Percentiles rank a stretch among this genome's conserved stretches.
Conservation (phyloP, 345 rosid genomes). For the Microcos paniculata region DNA sequence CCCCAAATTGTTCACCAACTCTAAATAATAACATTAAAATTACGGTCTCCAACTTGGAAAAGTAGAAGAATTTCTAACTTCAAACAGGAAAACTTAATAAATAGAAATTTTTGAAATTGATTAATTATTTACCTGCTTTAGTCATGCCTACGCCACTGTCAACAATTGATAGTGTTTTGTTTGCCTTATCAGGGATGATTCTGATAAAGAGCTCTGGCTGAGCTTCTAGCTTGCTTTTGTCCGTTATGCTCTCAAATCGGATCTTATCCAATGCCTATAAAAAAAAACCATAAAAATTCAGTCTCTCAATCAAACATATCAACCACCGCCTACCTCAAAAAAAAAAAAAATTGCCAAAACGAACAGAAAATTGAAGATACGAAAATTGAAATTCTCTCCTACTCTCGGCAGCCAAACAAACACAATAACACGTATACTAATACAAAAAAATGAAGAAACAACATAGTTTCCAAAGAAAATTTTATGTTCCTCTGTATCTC, state of each 20-base stretch:
- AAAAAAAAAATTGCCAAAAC: background rate
- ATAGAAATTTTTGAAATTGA: background rate
- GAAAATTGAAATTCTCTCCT: background rate
- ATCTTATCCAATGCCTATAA: constrained; percentile 38
- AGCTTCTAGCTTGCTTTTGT: constrained; percentile 23
- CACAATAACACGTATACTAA: too few species aligned
- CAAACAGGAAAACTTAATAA: background rate
- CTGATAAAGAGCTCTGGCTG: constrained; percentile 40
- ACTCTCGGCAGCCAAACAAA: background rate
- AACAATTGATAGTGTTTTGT: constrained; percentile 34
- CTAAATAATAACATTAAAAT: background rate
- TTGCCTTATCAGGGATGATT: constrained; percentile 35
- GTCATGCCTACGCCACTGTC: constrained; percentile 46
- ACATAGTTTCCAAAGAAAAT: background rate
- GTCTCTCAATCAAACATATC: background rate
- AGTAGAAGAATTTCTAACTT: background rate
- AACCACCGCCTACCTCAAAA: background rate
- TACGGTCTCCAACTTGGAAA: background rate
- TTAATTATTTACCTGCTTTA: constrained; percentile 30
- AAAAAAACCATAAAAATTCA: background rate
- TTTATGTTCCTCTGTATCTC: background rate
- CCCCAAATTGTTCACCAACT: constrained; percentile 18
- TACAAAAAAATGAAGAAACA: background rate
- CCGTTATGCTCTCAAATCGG: constrained; percentile 39
- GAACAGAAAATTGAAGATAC: background rate